Base-by-base conservation (phyloP, 192 early-diverging fungal genomes). In the Entrophospora sp. region DNA sequence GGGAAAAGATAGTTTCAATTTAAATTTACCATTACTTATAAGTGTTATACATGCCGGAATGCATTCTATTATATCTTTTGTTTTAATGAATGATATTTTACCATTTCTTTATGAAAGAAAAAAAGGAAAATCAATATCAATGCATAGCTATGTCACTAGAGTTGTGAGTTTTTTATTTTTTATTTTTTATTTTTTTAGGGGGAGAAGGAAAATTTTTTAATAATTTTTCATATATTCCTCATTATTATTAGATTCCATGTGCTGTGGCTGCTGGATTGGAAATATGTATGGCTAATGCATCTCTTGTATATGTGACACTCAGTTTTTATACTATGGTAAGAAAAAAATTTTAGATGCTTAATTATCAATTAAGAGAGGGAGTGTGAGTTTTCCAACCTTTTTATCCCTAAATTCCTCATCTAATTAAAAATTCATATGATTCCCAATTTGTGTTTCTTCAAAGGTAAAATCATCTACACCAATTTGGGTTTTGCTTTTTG, bases 241-340 rank as follows among this genome's bases (percentile, higher is more conserved):
- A n/a, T n/a, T n/a, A 13, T 46, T 24, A 20, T 79, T 42, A 75
- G 55, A 58, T 87, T 5, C 88, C 88, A 9, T 85, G 83, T 68
- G 89, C 85, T 8, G 64, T 88, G 7, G 83, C 89, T 6, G 88
- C 91, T 20, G 89, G 88, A 16, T 61, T 91, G 27, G 91, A 93
- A 63, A 91, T 93, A 66, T 87, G 88, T 42, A 79, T 87, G 63
- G 82, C 87, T 8, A 93, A 93, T 74, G 80, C 83, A 12, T 85
- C 84, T 25, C 82, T 93, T 31, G 81, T 89, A 71, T 79, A 76
- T 64, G 87, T 94, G 44, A 84, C 91, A 9, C 79, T 94, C 12
- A 84, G 86, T 20, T 91, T 94, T 68, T 91, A 91, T 71, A 94
- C 85, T 31, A 85, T 87, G 83, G 80, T 75, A 71, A 57, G 32